Base-by-base conservation (phyloP, 352 stramenopile species). In the Salisapilia sapeloensis region DNA sequence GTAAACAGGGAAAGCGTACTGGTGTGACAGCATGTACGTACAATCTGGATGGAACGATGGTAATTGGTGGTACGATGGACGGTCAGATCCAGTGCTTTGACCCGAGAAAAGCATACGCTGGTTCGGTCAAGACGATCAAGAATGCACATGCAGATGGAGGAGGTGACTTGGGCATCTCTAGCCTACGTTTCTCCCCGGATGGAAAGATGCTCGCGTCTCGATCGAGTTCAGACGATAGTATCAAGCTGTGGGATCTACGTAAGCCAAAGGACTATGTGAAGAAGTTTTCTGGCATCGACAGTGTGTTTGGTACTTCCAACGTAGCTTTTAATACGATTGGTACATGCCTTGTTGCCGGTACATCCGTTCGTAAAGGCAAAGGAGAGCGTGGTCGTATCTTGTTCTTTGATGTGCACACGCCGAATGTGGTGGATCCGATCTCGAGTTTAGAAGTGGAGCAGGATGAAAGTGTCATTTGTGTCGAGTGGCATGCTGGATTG, bases 201-300 rank as follows among this genome's bases (percentile, higher is more conserved):
- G 53, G 56, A 11, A 62, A 56, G 21, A 50, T 58, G 4, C 38
- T 87, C 14, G 75, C 63, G 1, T 80, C 75, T 2, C 66, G 75
- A 4, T 77, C 71, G 1, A 84, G 67, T 29, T 47, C 60, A 4
- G 75, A 91, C 21, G 69, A 87, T 35, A 83, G 46, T 2, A 45
- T 91, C 26, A 91, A 87, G 37, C 47, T 91, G 3, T 91, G 71
- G 75, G 71, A 91, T 46, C 25, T 86, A 20, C 66, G 71, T 28
- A 77, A 83, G 16, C 32, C 60, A 0, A 53, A 51, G 9, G 43
- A 67, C 16, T 60, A 63, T 12, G 5, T 87, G 21, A 90, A 87
- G 36, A 53, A 51, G 3, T 85, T 75, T 25, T 24, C 29, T 11
- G 48, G 40, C 9, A 56, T 86, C 10, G 67, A 83, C 21, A 63